A percentile compares a stretch with the other conserved stretches of the same genome.
Conservation (phyloP, 2,329 filamentous ascomycete genomes). For the Elsinoe fawcettii region DNA sequence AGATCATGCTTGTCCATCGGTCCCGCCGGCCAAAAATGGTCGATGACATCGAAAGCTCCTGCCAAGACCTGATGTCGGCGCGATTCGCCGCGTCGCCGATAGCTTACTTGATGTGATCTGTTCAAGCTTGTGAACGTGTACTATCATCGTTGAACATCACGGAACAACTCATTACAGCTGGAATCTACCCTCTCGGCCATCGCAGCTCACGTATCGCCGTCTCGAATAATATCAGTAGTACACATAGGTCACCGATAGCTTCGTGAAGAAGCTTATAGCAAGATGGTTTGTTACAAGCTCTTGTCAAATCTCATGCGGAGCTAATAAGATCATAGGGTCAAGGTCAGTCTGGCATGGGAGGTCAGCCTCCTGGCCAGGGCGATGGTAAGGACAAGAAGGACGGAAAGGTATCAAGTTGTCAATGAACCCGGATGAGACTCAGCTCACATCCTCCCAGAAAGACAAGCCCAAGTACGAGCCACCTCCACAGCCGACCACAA, state of each 20-base stretch:
- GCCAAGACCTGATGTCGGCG: constrained; percentile 15
- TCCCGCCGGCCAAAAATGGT: neutral
- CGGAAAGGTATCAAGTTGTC: constrained; percentile 33
- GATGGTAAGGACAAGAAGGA: constrained; percentile 83
- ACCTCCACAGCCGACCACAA: constrained; percentile 90
- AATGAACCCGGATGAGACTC: neutral
- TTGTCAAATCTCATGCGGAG: neutral
- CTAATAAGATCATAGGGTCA: constrained; percentile 52
- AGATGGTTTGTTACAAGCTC: neutral
- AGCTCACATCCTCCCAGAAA: constrained; percentile 55
- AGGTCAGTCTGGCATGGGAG: constrained; percentile 79
- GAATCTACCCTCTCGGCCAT: constrained; percentile 11
- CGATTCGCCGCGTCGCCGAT: constrained; percentile 12
- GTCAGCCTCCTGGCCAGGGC: constrained; percentile 55
- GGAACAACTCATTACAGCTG: neutral
- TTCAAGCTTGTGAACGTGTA: constrained; percentile 12
- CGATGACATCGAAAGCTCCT: constrained; percentile 10
- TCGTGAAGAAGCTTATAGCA: neutral
- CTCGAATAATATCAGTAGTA: too few relatives aligned
- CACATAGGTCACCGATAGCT: neutral
- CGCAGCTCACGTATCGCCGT: neutral
- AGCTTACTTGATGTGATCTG: constrained; percentile 11
- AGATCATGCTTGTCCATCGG: neutral
- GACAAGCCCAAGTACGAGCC: constrained; percentile 99
- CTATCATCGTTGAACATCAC: constrained; percentile 12